Conservation (phyloP, 768 basidiomycete species). For the Amanita molliuscula region DNA sequence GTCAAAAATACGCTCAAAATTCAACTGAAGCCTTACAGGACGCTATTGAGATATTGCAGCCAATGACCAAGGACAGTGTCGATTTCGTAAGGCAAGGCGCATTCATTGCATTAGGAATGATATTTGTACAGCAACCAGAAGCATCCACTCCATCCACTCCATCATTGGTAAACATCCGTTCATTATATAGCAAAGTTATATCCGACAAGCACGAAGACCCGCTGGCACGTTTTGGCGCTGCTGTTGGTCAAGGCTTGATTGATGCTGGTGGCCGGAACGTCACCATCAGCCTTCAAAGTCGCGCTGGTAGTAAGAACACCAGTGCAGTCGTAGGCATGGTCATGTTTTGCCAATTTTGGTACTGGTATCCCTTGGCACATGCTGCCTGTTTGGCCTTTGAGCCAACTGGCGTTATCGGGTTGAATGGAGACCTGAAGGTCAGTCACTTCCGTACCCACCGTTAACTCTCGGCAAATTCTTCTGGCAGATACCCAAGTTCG, state of each 20-base stretch:
- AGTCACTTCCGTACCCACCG: not conserved
- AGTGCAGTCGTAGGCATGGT: conserved; percentile 97
- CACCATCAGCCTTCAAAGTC: conserved; percentile 88
- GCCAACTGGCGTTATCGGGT: conserved; percentile 89
- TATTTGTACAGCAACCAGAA: conserved; percentile 94
- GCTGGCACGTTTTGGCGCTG: conserved; percentile 96
- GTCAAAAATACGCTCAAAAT: not conserved
- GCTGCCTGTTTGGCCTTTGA: conserved; percentile 88
- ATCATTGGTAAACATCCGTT: conserved; percentile 68
- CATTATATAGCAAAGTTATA: conserved; percentile 84
- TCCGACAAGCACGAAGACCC: conserved; percentile 98
- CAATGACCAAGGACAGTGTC: conserved; percentile 96
- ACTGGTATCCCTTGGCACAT: conserved; percentile 98
- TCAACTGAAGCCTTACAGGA: conserved; percentile 41
- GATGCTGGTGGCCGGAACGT: conserved; percentile 97
- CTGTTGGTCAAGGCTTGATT: conserved; percentile 91
- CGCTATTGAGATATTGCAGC: conserved; percentile 92
- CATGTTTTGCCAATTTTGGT: conserved; percentile 99
- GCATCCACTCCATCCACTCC: conserved; percentile 77
- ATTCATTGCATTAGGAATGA: conserved; percentile 91
- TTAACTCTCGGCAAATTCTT: conserved; percentile 8
- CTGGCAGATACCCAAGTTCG: conserved; percentile 83
- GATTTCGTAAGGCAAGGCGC: conserved; percentile 99
- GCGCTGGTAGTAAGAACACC: conserved; percentile 88
- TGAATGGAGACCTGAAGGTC: conserved; percentile 81